Evolutionary conservation across 179 eudicot genomes (phyloP).

Genomic region (Spergularia azorica): DNA sequence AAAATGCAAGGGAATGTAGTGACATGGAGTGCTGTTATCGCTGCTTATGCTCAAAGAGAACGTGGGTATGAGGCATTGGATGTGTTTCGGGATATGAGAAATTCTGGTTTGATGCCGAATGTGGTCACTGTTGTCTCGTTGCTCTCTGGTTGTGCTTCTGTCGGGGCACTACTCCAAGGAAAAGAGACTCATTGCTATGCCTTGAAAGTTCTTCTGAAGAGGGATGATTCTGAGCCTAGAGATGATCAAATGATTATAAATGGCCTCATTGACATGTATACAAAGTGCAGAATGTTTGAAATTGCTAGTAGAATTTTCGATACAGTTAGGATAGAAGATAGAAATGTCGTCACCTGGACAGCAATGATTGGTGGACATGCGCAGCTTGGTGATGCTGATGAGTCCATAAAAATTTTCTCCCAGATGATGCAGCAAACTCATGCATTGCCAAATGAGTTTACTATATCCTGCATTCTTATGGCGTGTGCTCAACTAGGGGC

Average conservation of each 20-base stretch:
- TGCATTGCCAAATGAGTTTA: constrained; percentile 58
- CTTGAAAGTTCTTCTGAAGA: constrained; percentile 40
- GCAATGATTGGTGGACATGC: constrained; percentile 78
- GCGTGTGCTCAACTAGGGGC: constrained; percentile 70
- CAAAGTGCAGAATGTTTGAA: constrained; percentile 52
- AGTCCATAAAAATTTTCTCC: constrained; percentile 61
- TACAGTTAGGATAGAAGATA: constrained; percentile 36
- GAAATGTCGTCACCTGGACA: constrained; percentile 81
- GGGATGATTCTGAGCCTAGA: constrained; percentile 28
- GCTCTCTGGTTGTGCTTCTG: constrained; percentile 67
- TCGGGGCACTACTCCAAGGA: constrained; percentile 59
- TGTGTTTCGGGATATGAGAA: constrained; percentile 56
- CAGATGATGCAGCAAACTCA: constrained; percentile 43
- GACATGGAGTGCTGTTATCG: constrained; percentile 83
- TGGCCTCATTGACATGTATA: constrained; percentile 74
- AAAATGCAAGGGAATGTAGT: constrained; percentile 52
- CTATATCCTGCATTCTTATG: constrained; percentile 65
- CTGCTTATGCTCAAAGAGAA: constrained; percentile 75
- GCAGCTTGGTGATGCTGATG: constrained; percentile 71
- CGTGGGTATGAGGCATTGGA: constrained; percentile 62
- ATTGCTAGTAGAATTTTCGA: constrained; percentile 53
- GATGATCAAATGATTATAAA: constrained; percentile 61
- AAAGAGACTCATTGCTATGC: constrained; percentile 67
- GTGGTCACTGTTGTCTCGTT: constrained; percentile 66
- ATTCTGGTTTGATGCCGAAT: constrained; percentile 54